Evolutionary conservation across 306 rosid species (phyloP).

Genomic region (Glycyrrhiza uralensis): DNA sequence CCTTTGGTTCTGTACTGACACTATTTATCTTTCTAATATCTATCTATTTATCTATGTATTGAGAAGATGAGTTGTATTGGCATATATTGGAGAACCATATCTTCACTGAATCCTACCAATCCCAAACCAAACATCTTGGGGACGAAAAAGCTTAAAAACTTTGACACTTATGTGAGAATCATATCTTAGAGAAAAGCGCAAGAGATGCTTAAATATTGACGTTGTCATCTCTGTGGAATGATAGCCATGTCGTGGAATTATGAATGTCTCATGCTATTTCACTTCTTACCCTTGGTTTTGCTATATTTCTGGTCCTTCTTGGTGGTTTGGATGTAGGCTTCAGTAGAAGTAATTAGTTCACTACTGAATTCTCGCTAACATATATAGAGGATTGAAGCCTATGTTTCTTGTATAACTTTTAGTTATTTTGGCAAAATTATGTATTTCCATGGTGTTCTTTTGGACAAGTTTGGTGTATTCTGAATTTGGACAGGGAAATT

Average conservation of each 20-base stretch:
- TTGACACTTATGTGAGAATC: too few relatives aligned
- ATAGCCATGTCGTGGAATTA: neutral
- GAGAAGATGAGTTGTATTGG: too few relatives aligned
- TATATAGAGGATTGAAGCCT: neutral
- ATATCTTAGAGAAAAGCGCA: neutral
- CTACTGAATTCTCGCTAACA: neutral
- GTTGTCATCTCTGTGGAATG: neutral
- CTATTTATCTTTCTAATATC: too few relatives aligned
- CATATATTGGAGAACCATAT: too few relatives aligned
- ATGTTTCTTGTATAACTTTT: neutral
- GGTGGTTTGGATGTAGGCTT: neutral
- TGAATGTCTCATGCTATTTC: neutral
- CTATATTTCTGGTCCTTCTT: neutral
- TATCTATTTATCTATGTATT: too few relatives aligned
- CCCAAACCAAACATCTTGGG: too few relatives aligned
- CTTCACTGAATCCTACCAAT: too few relatives aligned
- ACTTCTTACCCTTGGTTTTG: conserved; percentile 5
- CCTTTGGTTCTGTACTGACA: neutral
- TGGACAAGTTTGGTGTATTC: neutral
- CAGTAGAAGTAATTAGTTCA: conserved; percentile 1
- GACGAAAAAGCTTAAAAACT: too few relatives aligned
- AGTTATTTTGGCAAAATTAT: neutral
- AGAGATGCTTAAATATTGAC: neutral
- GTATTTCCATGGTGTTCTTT: neutral
- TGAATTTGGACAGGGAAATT: neutral